Percentiles rank a stretch among this genome's conserved stretches.
Evolutionary conservation across 2,329 filamentous ascomycete genomes (phyloP).

Genomic region (Diaporthe ampelina): DNA sequence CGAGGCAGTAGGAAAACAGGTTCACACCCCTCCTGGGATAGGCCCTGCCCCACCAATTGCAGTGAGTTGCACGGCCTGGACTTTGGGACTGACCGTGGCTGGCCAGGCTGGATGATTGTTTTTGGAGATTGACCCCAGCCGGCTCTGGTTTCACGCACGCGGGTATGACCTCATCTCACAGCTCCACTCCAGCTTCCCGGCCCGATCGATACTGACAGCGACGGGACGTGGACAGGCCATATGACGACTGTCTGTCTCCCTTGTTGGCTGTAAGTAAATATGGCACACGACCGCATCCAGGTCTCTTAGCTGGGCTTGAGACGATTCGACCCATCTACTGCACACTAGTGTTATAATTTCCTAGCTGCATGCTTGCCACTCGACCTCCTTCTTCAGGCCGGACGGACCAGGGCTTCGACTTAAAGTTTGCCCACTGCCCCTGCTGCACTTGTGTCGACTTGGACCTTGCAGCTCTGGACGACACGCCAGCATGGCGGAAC

Average conservation of each 20-base stretch:
- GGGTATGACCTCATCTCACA: slow-evolving; percentile 41
- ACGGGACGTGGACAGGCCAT: background rate
- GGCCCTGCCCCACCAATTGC: slow-evolving; percentile 13
- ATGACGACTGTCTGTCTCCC: slow-evolving; percentile 26
- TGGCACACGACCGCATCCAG: background rate
- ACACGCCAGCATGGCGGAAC: slow-evolving; percentile 51
- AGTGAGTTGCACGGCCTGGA: background rate
- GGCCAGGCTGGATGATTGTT: background rate
- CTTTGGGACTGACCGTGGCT: slow-evolving; percentile 10
- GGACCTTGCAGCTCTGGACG: background rate
- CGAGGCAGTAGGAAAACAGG: background rate
- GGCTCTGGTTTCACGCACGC: slow-evolving; percentile 31
- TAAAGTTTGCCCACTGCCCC: background rate
- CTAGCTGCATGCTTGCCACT: background rate
- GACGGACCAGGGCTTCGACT: background rate
- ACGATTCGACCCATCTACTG: background rate
- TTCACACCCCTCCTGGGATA: background rate
- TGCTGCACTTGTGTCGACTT: background rate
- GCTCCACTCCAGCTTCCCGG: slow-evolving; percentile 22
- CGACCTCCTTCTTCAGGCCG: background rate
- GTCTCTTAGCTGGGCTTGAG: background rate
- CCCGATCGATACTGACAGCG: background rate
- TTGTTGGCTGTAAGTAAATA: slow-evolving; percentile 6
- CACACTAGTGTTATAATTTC: background rate
- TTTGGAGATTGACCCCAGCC: slow-evolving; percentile 5